Base-by-base conservation (phyloP, 2,329 filamentous ascomycete genomes). In the Trichoderma asperellum region DNA sequence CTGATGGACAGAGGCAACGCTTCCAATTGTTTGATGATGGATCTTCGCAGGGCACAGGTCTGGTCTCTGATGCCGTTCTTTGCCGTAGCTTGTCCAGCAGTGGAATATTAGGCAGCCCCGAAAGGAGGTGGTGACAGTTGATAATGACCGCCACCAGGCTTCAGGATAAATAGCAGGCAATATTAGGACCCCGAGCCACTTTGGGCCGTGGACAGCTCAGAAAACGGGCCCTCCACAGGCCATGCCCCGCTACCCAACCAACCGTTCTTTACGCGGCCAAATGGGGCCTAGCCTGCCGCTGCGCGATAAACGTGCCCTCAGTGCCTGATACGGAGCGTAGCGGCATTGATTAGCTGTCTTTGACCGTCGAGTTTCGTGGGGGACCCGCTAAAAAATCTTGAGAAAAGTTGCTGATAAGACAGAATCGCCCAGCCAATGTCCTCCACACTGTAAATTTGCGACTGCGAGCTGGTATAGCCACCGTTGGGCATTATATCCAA, bases 321-420 rank as follows among this genome's bases (percentile, higher is more conserved):
- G 35, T 37, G 5, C 12, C 35, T 37, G 32, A 32, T 5, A 32
- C 32, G 32, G 32, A 32, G 32, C 32, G 32, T 32, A 32, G 32
- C 32, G 32, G 32, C 32, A 5, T 32, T 32, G 32, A 18, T 40
- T 8, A 8, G 18, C 16, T 43, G 40, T 16, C 18, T 43, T 18
- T 43, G 8, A 6, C 18, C 6, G 40, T 43, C 27, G 49, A 24
- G 5, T 24, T 49, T 57, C n/a, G 58, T 68, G 49, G 21, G 57
- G 56, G 68, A 29, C 59, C 68, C 68, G 59, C 68, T 63, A 64
- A 69, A 70, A 70, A 70, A 64, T 68, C 64, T 68, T 40, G 59
- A 68, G 58, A 70, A 70, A 70, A 57, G 57, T 35, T 66, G 62
- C 62, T 40, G 62, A 66, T 66, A 66, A 66, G 62, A 58, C 40